Evolutionary conservation across 306 rosid genomes (phyloP).

Genomic region (Corylus avellana): DNA sequence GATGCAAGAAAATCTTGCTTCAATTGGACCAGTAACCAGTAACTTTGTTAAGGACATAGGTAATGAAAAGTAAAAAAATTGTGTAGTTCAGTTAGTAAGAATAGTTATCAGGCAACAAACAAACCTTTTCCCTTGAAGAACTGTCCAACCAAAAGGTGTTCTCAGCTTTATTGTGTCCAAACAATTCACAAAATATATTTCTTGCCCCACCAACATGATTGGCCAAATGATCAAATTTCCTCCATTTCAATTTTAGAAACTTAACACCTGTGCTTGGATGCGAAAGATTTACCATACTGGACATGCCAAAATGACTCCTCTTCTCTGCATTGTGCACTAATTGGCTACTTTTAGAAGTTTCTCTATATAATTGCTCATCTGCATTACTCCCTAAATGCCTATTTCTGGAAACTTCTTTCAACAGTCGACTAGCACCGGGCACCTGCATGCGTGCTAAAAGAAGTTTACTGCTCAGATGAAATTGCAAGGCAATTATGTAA

Average conservation of each 20-base stretch:
- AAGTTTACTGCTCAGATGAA: slow-evolving; percentile 54
- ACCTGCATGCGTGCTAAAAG: slow-evolving; percentile 69
- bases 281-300: slow-evolving; percentile 39
- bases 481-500: slow-evolving; percentile 14
- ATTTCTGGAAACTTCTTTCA: slow-evolving; percentile 44
- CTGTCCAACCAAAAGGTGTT: slow-evolving; percentile 98
- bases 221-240: slow-evolving; percentile 67
- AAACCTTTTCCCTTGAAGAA: slow-evolving; percentile 90
- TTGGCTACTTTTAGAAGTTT: slow-evolving; percentile 31
- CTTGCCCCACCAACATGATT: slow-evolving; percentile 81
- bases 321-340: slow-evolving; percentile 28
- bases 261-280: slow-evolving; percentile 48
- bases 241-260: slow-evolving; percentile 83
- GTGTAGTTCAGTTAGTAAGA: neutral
- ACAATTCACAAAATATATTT: slow-evolving; percentile 71
- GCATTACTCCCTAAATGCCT: slow-evolving; percentile 34
- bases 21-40: neutral
- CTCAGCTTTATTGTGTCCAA: slow-evolving; percentile 73
- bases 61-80: neutral
- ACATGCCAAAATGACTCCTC: slow-evolving; percentile 32
- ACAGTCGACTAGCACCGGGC: slow-evolving; percentile 41
- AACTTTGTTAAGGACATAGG: neutral
- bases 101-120: slow-evolving; percentile 18
- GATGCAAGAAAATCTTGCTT: neutral
- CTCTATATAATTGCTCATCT: slow-evolving; percentile 30